Percentiles rank a stretch among this genome's conserved stretches.
Evolutionary conservation across 768 basidiomycete species (phyloP).

Genomic region (Naematelia encephala): DNA sequence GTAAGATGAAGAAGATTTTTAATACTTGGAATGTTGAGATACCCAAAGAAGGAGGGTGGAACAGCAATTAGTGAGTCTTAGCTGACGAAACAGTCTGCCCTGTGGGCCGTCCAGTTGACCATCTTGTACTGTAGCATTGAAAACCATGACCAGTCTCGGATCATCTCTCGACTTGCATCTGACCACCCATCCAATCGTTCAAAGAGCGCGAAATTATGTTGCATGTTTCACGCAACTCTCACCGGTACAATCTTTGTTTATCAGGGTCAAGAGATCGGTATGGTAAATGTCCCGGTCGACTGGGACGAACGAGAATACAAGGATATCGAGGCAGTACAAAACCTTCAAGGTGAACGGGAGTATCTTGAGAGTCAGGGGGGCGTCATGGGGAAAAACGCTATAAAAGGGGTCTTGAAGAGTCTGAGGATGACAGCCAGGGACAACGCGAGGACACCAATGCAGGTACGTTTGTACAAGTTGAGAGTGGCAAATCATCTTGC

Average conservation of each 20-base stretch:
- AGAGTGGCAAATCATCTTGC: too few relatives aligned
- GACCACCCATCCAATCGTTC: constrained; percentile 61
- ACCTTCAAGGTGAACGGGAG: constrained; percentile 16
- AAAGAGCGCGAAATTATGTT: constrained; percentile 64
- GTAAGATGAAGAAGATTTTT: constrained; percentile 56
- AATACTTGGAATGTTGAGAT: constrained; percentile 61
- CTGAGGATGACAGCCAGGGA: constrained; percentile 67
- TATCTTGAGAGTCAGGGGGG: too few relatives aligned
- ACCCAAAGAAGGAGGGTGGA: constrained; percentile 65
- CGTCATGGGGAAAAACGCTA: too few relatives aligned
- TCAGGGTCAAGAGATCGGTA: constrained; percentile 68
- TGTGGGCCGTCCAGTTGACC: too few relatives aligned
- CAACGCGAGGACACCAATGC: constrained; percentile 57
- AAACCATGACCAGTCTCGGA: constrained; percentile 50
- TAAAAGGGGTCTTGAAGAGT: constrained; percentile 58
- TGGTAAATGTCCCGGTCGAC: constrained; percentile 53
- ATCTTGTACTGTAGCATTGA: constrained; percentile 16
- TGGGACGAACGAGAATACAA: constrained; percentile 74
- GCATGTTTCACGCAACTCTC: constrained; percentile 62
- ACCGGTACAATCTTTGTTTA: constrained; percentile 69
- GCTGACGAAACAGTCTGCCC: too few relatives aligned
- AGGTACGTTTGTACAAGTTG: too few relatives aligned
- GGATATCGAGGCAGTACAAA: constrained; percentile 55
- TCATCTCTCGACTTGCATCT: constrained; percentile 67
- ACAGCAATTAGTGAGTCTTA: constrained; percentile 53